These are phyloP conservation scores for Gastrodia elata DNA, from an alignment of 106 monocot species.

Conservation along the genomic window DNA sequence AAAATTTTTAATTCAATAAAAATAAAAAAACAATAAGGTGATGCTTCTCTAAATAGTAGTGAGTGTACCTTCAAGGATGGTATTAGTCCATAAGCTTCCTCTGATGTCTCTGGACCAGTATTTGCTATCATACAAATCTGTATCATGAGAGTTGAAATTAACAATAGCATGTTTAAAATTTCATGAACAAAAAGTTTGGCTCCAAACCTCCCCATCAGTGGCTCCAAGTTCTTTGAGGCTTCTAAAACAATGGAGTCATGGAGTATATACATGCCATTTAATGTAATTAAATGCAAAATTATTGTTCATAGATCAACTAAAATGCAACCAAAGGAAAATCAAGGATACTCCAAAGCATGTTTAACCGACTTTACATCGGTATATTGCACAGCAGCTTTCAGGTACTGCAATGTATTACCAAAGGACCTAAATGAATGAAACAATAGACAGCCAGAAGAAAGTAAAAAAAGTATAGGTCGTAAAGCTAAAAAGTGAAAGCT, in stretches of 20 bases:
- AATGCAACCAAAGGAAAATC: slow-evolving; percentile 1
- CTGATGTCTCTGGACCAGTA: slow-evolving; percentile 3
- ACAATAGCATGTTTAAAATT: background rate
- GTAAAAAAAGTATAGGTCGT: slow-evolving; percentile 1
- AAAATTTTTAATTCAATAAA: background rate
- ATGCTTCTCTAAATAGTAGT: background rate
- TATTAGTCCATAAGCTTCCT: slow-evolving; percentile 7
- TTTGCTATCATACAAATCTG: slow-evolving; percentile 40
- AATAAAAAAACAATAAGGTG: background rate
- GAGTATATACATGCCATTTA: background rate
- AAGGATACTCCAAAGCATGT: slow-evolving; percentile 56
- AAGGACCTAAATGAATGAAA: slow-evolving; percentile 35
- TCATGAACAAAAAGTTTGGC: background rate
- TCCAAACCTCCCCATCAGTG: slow-evolving; percentile 62
- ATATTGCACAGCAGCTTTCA: slow-evolving; percentile 30
- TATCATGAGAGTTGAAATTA: slow-evolving; percentile 2
- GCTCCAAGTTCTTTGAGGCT: slow-evolving; percentile 39
- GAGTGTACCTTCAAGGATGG: slow-evolving; percentile 5
- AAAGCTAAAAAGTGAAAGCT: slow-evolving; percentile 3
- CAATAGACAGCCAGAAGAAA: slow-evolving; percentile 1
- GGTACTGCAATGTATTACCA: slow-evolving; percentile 32
- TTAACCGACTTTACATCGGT: slow-evolving; percentile 29
- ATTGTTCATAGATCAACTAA: background rate
- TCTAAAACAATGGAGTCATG: slow-evolving; percentile 21
- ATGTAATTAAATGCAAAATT: background rate